Conservation (phyloP, 2,329 filamentous ascomycete species). For the Arthrobotrys sphaeroides region DNA sequence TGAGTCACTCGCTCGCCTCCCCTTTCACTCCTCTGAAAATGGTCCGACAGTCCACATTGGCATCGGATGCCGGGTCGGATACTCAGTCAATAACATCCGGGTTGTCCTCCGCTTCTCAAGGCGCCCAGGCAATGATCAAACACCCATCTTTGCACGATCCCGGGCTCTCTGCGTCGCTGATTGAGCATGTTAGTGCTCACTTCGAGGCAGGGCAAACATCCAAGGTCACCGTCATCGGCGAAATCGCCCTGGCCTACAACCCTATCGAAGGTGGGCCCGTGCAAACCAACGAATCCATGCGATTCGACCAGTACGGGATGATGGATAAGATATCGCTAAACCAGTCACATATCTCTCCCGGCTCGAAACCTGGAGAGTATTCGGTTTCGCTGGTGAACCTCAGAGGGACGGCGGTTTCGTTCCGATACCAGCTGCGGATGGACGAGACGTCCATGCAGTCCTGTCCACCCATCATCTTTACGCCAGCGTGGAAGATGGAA, state of each 20-base stretch:
- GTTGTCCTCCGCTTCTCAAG: slow-evolving; percentile 76
- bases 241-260: slow-evolving; percentile 88
- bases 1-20: slow-evolving; percentile 36
- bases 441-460: slow-evolving; percentile 68
- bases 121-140: slow-evolving; percentile 68
- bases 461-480: slow-evolving; percentile 77
- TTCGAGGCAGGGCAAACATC: slow-evolving; percentile 79
- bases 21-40: slow-evolving; percentile 49
- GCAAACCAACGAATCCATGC: slow-evolving; percentile 72
- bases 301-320: slow-evolving; percentile 85
- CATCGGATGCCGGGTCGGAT: slow-evolving; percentile 69
- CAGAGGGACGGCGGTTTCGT: slow-evolving; percentile 77
- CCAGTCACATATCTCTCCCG: slow-evolving; percentile 81
- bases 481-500: slow-evolving; percentile 82
- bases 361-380: slow-evolving; percentile 80
- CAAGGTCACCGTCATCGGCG: slow-evolving; percentile 79
- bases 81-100: slow-evolving; percentile 83
- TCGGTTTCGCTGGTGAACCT: slow-evolving; percentile 77
- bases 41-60: slow-evolving; percentile 50
- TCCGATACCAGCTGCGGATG: slow-evolving; percentile 89
- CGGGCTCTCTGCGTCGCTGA: slow-evolving; percentile 85
- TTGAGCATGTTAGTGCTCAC: slow-evolving; percentile 87
- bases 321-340: slow-evolving; percentile 95
- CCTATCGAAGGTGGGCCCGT: slow-evolving; percentile 60
- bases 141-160: slow-evolving; percentile 83